A percentile compares a stretch with the other conserved stretches of the same genome.
phyloP scores from a whole-genome alignment of 768 basidiomycete species.

The Mycena leptocephala region DNA sequence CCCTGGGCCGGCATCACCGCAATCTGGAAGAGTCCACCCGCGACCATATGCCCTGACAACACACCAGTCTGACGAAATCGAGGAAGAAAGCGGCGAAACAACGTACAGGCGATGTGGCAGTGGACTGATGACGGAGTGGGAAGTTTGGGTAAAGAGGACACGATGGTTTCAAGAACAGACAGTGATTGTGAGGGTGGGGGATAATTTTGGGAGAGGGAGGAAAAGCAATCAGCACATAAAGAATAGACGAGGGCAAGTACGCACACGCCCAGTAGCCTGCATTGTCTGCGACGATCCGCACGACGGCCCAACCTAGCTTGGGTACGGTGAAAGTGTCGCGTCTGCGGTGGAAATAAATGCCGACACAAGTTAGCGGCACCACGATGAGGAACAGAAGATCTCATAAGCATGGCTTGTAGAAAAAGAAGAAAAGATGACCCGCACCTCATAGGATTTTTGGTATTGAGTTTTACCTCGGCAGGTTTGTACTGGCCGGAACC shows the following conservation, averaged over 20 bases:
- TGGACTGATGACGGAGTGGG: background rate
- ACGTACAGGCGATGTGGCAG: background rate
- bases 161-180: too few relatives aligned
- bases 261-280: background rate
- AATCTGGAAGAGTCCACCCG: background rate
- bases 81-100: background rate
- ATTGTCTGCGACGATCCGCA: too few relatives aligned
- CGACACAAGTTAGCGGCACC: background rate
- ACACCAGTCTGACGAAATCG: background rate
- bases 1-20: background rate
- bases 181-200: background rate
- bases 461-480: background rate
- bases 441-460: constrained; percentile 19
- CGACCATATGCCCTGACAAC: background rate
- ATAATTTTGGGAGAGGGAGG: background rate
- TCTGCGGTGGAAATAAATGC: background rate
- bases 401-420: background rate
- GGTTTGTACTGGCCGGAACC: constrained; percentile 25
- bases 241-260: background rate
- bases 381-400: background rate
- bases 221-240: background rate
- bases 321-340: background rate
- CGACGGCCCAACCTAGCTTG: background rate
- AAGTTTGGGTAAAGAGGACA: background rate
- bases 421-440: background rate